Evolutionary conservation across 1,284 basidiomycete genomes (phyloP), one percentile per base, ranked within the genome.

Genomic region (Cerioporus squamosus): DNA sequence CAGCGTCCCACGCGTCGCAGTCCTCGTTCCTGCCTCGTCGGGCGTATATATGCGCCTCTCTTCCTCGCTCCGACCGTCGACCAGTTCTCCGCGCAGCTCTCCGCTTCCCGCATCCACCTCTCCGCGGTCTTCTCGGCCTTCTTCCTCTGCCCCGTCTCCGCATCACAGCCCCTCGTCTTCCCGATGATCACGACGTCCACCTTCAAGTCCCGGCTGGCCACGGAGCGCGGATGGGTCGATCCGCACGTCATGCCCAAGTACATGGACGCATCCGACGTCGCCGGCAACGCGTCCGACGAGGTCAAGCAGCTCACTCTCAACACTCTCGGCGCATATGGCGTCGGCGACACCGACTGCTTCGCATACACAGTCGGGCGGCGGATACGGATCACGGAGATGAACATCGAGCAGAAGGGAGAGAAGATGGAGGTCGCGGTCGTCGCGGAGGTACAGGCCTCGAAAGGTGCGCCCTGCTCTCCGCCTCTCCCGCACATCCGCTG

Each of bases 221-320:
- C 64, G 2, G 29, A 59, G 20, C 78, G 77, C 61, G 74, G 73
- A 3, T 89, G 87, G 88, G 79, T 89, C 38, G 86, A 89, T 64
- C 87, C 87, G 9, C 73, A 78, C 17, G 72, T 80, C 2, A 74
- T 88, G 54, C 85, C 86, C 18, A 53, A 66, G 53, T 78, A 80
- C 66, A 80, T 79, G 40, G 81, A 86, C 63, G 75, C 80, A 26
- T 79, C 82, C 9, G 68, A 76, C 24, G 83, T 88, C 63, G 70
- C 73, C n/a, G 87, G 87, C 3, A 88, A 86, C 63, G 85, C 80
- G 2, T 79, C 86, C 0, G 72, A 78, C 57, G 79, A 77, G 61
- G 79, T 86, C 50, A 90, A 90, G 65, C 85, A 85, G 60, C 78
- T 90, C 51, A 82, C 80, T 52, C 77, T 82, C 62, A 89, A 89